Conservation (phyloP, 2,329 filamentous ascomycete genomes). For the Rutstroemia sp. region DNA sequence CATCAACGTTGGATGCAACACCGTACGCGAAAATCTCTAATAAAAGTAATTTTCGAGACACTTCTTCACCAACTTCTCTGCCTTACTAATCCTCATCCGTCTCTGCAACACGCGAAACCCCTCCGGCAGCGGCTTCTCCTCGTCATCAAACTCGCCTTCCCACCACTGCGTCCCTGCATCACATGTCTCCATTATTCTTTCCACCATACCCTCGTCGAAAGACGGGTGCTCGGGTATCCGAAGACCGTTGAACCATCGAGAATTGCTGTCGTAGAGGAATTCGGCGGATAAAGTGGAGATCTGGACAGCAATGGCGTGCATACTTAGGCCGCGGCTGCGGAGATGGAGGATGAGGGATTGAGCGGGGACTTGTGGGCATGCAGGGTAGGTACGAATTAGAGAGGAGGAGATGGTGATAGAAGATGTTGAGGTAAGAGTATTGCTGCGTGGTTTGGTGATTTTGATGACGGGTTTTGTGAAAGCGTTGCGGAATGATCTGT, state of each 20-base stretch:
- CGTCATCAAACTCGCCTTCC: background rate
- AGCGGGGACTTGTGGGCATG: background rate
- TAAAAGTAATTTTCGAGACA: constrained; percentile 2
- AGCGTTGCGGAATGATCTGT: background rate
- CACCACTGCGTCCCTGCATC: background rate
- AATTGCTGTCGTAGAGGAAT: background rate
- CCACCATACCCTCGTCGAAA: background rate
- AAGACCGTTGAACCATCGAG: background rate
- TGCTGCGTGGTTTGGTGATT: background rate
- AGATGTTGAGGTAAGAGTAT: background rate
- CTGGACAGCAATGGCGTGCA: background rate
- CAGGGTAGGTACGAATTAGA: background rate
- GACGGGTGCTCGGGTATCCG: background rate
- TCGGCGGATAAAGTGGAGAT: background rate
- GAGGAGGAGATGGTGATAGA: background rate
- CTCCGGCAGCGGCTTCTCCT: background rate
- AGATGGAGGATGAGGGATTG: constrained; percentile 1
- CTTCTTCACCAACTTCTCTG: background rate
- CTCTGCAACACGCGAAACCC: background rate
- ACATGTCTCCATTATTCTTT: background rate
- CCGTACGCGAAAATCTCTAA: background rate
- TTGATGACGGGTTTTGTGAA: background rate
- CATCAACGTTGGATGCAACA: background rate
- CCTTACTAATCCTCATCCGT: background rate
- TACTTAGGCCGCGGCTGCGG: background rate